Evolutionary conservation across 2,329 filamentous ascomycete genomes (phyloP).

Genomic region (Eurotiales sp.): DNA sequence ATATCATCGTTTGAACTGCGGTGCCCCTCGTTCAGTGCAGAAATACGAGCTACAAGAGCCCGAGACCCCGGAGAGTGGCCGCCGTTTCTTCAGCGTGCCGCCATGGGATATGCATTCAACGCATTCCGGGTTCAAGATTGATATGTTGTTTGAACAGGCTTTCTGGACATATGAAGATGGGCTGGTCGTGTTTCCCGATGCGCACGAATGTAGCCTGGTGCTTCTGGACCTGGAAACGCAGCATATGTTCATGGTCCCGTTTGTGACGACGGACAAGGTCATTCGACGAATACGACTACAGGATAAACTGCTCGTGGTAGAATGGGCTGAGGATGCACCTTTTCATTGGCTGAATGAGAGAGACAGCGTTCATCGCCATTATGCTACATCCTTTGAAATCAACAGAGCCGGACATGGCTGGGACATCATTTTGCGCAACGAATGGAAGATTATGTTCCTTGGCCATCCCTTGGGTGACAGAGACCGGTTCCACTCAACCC

Average conservation of each 20-base stretch:
- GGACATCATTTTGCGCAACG: slow-evolving; percentile 50
- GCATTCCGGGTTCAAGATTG: slow-evolving; percentile 28
- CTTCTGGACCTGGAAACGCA: slow-evolving; percentile 51
- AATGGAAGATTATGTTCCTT: slow-evolving; percentile 59
- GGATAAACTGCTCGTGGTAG: slow-evolving; percentile 56
- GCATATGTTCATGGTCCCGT: slow-evolving; percentile 47
- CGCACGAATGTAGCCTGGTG: slow-evolving; percentile 32
- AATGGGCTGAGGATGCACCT: slow-evolving; percentile 56
- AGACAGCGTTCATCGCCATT: slow-evolving; percentile 55
- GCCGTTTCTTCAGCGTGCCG: slow-evolving; percentile 39
- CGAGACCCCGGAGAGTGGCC: slow-evolving; percentile 28
- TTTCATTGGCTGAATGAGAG: slow-evolving; percentile 52
- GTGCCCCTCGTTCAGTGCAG: slow-evolving; percentile 45
- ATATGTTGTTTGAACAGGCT: slow-evolving; percentile 34
- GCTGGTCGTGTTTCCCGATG: slow-evolving; percentile 52
- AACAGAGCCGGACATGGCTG: slow-evolving; percentile 29
- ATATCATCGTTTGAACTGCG: slow-evolving; percentile 52
- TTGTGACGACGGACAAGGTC: slow-evolving; percentile 48
- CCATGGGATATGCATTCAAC: slow-evolving; percentile 41
- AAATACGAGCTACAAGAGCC: slow-evolving; percentile 42
- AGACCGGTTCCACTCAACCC: slow-evolving; percentile 61
- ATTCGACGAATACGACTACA: slow-evolving; percentile 55
- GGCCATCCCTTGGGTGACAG: slow-evolving; percentile 53
- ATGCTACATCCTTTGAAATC: slow-evolving; percentile 58
- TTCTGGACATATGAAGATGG: slow-evolving; percentile 58